Conservation (phyloP, 2,329 filamentous ascomycete species). For the Epichloe coenophiala region DNA sequence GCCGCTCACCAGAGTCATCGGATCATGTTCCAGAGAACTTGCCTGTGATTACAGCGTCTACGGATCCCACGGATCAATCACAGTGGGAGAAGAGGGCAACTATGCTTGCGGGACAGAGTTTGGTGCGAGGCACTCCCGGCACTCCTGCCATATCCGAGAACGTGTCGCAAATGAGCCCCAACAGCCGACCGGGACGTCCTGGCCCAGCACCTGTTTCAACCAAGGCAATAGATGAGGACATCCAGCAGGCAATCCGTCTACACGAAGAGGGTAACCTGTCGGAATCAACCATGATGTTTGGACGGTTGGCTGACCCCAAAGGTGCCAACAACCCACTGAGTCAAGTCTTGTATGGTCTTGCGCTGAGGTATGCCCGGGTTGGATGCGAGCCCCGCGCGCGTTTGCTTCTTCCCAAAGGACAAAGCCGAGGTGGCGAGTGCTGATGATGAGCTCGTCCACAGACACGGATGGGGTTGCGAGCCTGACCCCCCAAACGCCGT, state of each 20-base stretch:
- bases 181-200: not conserved
- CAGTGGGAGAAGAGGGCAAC: conserved; percentile 91
- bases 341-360: conserved; percentile 91
- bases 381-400: conserved; percentile 17
- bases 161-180: conserved; percentile 15
- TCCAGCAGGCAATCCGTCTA: conserved; percentile 88
- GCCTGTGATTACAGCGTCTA: conserved; percentile 51
- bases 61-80: conserved; percentile 42
- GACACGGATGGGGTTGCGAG: conserved; percentile 85
- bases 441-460: conserved; percentile 20
- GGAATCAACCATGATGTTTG: conserved; percentile 75
- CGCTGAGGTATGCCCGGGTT: conserved; percentile 58
- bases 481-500: conserved; percentile 62
- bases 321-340: conserved; percentile 86
- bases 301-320: conserved; percentile 64
- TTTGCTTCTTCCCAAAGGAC: conserved; percentile 7
- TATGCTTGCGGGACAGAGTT: conserved; percentile 58
- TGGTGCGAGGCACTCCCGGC: conserved; percentile 28
- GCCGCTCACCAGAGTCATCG: conserved; percentile 44
- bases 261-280: conserved; percentile 76
- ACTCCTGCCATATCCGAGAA: conserved; percentile 22
- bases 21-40: conserved; percentile 67
- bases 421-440: not conserved
- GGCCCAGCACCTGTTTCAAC: conserved; percentile 26
- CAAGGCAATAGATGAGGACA: conserved; percentile 50